Conservation (phyloP, 441 rosid genomes). For the Eruca vesicaria region DNA sequence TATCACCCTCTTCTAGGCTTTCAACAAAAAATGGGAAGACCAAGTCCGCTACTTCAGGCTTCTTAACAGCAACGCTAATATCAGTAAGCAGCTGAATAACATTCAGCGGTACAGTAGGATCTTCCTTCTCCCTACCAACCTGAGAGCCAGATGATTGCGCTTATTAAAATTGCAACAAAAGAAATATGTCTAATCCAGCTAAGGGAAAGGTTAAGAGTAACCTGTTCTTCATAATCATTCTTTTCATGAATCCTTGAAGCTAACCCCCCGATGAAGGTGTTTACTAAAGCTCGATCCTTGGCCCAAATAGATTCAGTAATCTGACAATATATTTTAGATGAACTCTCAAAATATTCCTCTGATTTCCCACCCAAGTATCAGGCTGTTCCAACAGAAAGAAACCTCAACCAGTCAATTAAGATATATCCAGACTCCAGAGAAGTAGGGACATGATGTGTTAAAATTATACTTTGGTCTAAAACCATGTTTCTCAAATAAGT, state of each 20-base stretch:
- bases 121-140: constrained; percentile 86
- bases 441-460: no score
- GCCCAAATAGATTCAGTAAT: not conserved
- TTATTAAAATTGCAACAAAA: no score
- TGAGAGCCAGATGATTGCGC: no score
- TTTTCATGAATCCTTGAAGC: not conserved
- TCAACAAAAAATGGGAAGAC: constrained; percentile 95
- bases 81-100: constrained; percentile 88
- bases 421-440: no score
- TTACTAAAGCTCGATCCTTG: not conserved
- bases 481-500: no score
- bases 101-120: constrained; percentile 83
- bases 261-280: not conserved
- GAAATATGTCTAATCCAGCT: no score
- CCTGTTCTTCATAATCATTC: constrained; percentile 45
- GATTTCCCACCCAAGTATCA: not conserved
- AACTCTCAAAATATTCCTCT: not conserved
- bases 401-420: no score
- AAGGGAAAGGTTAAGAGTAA: constrained; percentile 29
- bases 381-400: not conserved
- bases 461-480: no score
- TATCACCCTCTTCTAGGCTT: constrained; percentile 98
- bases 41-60: constrained; percentile 96
- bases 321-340: not conserved
- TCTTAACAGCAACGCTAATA: constrained; percentile 82